Base-by-base conservation (phyloP, 495 filamentous ascomycete genomes). In the Apiosordaria backusii region DNA sequence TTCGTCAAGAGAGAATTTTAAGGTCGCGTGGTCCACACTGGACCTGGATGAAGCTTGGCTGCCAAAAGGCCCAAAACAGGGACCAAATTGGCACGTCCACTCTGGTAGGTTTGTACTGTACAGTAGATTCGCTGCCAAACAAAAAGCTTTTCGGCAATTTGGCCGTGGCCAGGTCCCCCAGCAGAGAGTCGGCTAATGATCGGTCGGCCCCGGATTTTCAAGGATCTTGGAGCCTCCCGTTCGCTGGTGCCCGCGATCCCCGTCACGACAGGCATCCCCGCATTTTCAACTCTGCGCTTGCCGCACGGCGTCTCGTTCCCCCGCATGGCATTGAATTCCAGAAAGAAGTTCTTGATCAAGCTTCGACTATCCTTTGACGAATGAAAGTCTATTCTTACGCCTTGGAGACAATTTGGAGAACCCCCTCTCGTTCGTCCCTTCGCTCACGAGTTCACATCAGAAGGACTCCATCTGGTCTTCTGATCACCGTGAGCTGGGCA, bases 131-230 rank as follows among this genome's bases (percentile, higher is more conserved):
- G 9, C 10, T 45, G 35, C 10, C 10, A 10, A 45, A n/a, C 19
- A 21, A 53, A 16, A 53, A 53, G 55, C 24, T 57, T 57, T 18
- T 24, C 26, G 22, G 57, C 50, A 57, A 63, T n/a, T 55, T n/a
- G 24, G 15, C 22, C n/a, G 29, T 57, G 26, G 58, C 26, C 52
- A 55, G 23, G 26, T 61, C 55, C n/a, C 22, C 52, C 23, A 50
- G 57, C 57, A 19, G 15, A 19, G 13, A 45, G 57, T 58, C 59
- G n/a, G 64, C 40, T 22, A 45, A 50, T 50, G 64, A 66, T 57
- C 52, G 60, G 53, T 60, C 29, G 50, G 50, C 63, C 63, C 63
- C 63, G 63, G 63, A 65, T 64, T 65, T 65, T 60, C 67, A 65
- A 40, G 63, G 63, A 61, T 62, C 60, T 62, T 35, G 57, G 63